Base-by-base conservation (phyloP, 805 yeast genomes). In the Lipomyces lipofer region DNA sequence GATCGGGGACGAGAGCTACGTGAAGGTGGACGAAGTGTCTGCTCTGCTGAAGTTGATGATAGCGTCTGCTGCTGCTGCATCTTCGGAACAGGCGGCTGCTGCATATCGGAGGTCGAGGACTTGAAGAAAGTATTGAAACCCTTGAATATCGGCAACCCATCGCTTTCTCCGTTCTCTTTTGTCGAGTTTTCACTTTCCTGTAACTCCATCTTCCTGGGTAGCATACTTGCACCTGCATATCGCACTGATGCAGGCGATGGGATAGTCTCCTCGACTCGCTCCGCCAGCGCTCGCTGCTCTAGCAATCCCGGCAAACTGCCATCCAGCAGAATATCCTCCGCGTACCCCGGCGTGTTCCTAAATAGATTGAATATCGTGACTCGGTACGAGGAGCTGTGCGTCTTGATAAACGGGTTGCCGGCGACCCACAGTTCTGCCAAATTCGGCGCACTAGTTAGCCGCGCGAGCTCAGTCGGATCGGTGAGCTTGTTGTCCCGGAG, bases 251-350 rank as follows among this genome's bases (percentile, higher is more conserved):
- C 13, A 9, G 54, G 54, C n/a, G 61, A 47, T 17, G 59, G 59
- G 2, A 52, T 43, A 27, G 19, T 15, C 38, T 56, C 61, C 39
- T 47, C 47, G 2, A 47, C 62, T 4, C 67, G 49, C 22, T 63
- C 60, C 13, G 27, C 36, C 27, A 65, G 46, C 8, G 46, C 49
- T 10, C 66, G 51, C 38, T 56, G 62, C 47, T 64, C 67, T 4
- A 64, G 38, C 28, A 64, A n/a, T 10, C 67, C 67, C 7, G 67
- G 67, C n/a, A 36, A 28, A 12, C 56, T 40, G 5, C 64, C 67
- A 33, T 64, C 67, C 7, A 64, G 58, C 38, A 50, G n/a, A 19
- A 64, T 53, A 42, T 64, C 67, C 4, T 56, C 52, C 22, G 51
- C 35, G 33, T 40, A 64, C 9, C 63, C 67, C 15, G 62, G 55